Base-by-base conservation (phyloP, 2,329 filamentous ascomycete genomes). In the Sporothrix mexicana region DNA sequence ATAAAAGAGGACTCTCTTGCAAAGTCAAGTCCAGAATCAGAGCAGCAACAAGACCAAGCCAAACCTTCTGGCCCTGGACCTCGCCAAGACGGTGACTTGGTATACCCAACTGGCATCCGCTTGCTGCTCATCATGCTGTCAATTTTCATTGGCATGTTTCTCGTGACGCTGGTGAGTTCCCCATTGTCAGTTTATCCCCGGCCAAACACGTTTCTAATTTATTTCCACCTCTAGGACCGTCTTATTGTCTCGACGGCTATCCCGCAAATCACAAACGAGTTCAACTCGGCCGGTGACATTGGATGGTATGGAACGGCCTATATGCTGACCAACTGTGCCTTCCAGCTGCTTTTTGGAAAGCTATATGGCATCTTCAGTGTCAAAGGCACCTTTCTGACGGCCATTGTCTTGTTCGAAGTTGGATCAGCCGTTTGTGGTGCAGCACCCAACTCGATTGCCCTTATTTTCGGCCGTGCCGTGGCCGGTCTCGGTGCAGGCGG, bases 391-490 rank as follows among this genome's bases (percentile, higher is more conserved):
- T 81, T 80, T 72, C 75, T 81, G 13, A 55, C 73, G 25, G 75
- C 78, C 51, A 78, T 82, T 55, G 20, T 79, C 15, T 74, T 82
- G 30, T 82, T 82, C 75, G 81, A 82, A 76, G 72, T 81, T 69
- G 82, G 82, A 1, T 83, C 81, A 4, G 80, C 80, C 30, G 74
- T 84, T 55, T 84, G 82, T 73, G 82, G 82, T 7, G 80, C 81
- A 0, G 82, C 82, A 17, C 81, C 82, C 13, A 81, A 72, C 72
- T 82, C 81, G 2, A 75, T 79, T n/a, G 80, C 80, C 15, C 81
- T 84, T 68, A 84, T 84, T 41, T 30, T 83, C 49, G 82, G 83
- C 4, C 79, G 83, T 17, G 83, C 81, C 53, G 78, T 84, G 41
- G 79, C 82, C 55, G 83, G 83, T 6, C 70, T 82, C 1, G 82